phyloP scores from a whole-genome alignment of 2,329 filamentous ascomycete genomes.

The Pseudogymnoascus sp. region DNA sequence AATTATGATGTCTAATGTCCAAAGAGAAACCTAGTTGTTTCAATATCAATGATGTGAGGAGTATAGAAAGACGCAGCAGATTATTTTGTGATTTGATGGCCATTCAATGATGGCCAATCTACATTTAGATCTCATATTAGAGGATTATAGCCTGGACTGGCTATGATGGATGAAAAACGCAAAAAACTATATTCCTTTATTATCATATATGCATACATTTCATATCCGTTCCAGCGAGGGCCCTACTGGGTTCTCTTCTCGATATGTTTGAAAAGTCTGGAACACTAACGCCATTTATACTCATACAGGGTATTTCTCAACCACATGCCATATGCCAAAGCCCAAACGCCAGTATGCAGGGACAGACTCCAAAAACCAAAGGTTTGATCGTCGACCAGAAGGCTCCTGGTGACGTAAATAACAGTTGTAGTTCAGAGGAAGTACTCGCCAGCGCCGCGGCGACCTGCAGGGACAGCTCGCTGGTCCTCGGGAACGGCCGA shows the following conservation, averaged over 20 bases:
- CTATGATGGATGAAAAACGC: neutral
- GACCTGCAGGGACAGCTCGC: conserved; percentile 67
- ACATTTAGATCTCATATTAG: neutral
- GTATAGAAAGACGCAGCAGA: neutral
- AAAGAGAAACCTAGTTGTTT: neutral
- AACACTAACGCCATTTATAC: conserved; percentile 8
- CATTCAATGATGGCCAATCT: neutral
- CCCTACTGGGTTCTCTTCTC: neutral
- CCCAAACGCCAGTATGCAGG: conserved; percentile 9
- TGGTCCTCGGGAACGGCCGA: conserved; percentile 80
- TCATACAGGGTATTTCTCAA: conserved; percentile 10
- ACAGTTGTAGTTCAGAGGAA: conserved; percentile 44
- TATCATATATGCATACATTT: conserved; percentile 7
- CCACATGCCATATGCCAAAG: conserved; percentile 10
- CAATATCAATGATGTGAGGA: neutral
- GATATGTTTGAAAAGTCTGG: neutral
- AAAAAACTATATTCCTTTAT: conserved; percentile 5
- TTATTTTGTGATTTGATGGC: neutral
- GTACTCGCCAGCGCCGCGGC: conserved; percentile 61
- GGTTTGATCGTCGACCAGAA: neutral
- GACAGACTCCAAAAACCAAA: conserved; percentile 7
- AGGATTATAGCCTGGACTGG: neutral
- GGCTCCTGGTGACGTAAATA: conserved; percentile 6
- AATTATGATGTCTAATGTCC: conserved; percentile 4
- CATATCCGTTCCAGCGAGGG: neutral